phyloP scores from a whole-genome alignment of 495 filamentous ascomycete genomes.

The Aspergillus avenaceus region DNA sequence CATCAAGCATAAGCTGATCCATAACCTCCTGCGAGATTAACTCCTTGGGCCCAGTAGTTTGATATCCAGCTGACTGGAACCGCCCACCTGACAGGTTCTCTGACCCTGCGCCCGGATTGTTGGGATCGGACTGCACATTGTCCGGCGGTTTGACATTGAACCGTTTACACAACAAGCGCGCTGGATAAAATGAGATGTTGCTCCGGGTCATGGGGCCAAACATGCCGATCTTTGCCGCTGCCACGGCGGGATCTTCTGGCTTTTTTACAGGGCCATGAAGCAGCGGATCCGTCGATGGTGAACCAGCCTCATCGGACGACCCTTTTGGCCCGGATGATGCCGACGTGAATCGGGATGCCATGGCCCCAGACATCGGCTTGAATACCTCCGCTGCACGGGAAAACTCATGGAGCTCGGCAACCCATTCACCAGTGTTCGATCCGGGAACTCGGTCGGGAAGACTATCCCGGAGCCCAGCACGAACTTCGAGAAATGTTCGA shows the following conservation, averaged over 20 bases:
- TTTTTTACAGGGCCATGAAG: conserved; percentile 58
- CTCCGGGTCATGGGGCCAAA: conserved; percentile 83
- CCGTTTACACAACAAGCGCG: conserved; percentile 83
- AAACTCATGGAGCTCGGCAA: conserved; percentile 82
- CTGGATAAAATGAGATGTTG: conserved; percentile 70
- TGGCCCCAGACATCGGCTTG: conserved; percentile 83
- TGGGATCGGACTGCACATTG: conserved; percentile 62
- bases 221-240: conserved; percentile 89
- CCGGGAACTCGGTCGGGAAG: conserved; percentile 56
- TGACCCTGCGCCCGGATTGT: conserved; percentile 21
- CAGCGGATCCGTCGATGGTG: conserved; percentile 32
- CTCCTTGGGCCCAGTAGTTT: conserved; percentile 28
- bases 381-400: conserved; percentile 85
- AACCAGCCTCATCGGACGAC: conserved; percentile 39
- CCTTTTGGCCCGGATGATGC: conserved; percentile 49
- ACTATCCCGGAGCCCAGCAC: conserved; percentile 58
- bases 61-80: conserved; percentile 35
- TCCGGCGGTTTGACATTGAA: conserved; percentile 79
- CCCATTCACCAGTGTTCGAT: conserved; percentile 67
- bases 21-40: conserved; percentile 41
- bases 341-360: conserved; percentile 89
- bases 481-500: conserved; percentile 70
- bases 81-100: conserved; percentile 18
- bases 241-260: conserved; percentile 72
- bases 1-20: conserved; percentile 32